A percentile compares a stretch with the other conserved stretches of the same genome.
Conservation (phyloP, 108 stramenopile species). For the Nannochloropsis salina region DNA sequence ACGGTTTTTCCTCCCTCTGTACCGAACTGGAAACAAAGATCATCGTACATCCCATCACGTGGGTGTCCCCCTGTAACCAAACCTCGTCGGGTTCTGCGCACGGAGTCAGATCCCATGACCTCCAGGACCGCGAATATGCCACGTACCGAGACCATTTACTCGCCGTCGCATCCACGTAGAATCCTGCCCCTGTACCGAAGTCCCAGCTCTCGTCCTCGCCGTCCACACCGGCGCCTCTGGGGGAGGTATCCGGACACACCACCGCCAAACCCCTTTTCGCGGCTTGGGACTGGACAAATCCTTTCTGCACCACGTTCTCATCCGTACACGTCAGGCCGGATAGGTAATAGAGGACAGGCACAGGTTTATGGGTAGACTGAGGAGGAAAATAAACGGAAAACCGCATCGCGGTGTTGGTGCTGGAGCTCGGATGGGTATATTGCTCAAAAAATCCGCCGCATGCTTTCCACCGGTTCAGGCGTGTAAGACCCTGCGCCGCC, state of each 20-base stretch:
- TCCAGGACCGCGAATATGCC: too few species aligned
- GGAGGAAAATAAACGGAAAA: slow-evolving; percentile 55
- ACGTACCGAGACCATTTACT: slow-evolving; percentile 30
- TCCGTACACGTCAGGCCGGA: slow-evolving; percentile 91
- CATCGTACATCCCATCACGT: not conserved
- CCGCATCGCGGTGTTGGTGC: slow-evolving; percentile 47
- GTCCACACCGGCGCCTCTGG: slow-evolving; percentile 67
- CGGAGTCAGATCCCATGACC: too few species aligned
- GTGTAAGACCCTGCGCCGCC: not conserved
- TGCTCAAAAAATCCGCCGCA: slow-evolving; percentile 32
- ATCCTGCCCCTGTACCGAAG: slow-evolving; percentile 90
- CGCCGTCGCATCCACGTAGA: slow-evolving; percentile 90
- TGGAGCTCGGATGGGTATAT: slow-evolving; percentile 33
- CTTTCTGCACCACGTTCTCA: slow-evolving; percentile 87
- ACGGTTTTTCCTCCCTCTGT: not conserved
- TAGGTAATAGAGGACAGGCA: slow-evolving; percentile 66
- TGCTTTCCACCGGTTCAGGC: slow-evolving; percentile 28
- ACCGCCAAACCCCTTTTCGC: slow-evolving; percentile 70
- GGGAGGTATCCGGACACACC: slow-evolving; percentile 90
- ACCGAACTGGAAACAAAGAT: not conserved
- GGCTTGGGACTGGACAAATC: not conserved
- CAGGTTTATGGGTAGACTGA: not conserved
- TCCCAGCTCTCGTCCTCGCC: slow-evolving; percentile 71
- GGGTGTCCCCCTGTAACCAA: too few species aligned
- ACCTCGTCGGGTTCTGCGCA: too few species aligned